Evolutionary conservation across 2,329 filamentous ascomycete species (phyloP).

Genomic region (Coleophoma cylindrospora): DNA sequence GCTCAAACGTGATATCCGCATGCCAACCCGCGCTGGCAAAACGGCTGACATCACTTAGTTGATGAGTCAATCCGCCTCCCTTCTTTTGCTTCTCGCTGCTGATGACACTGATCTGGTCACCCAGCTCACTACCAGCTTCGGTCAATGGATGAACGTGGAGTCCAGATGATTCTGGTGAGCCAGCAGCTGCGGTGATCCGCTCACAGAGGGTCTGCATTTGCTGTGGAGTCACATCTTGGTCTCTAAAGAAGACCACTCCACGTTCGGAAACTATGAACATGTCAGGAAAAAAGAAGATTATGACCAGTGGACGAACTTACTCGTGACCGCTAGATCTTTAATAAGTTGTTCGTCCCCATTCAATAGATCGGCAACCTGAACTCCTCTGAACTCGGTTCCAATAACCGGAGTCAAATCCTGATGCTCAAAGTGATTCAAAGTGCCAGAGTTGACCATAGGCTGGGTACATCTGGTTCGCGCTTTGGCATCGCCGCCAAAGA

Average conservation of each 20-base stretch:
- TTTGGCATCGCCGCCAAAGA: conserved; percentile 3
- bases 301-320: conserved; percentile 22
- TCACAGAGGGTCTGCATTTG: conserved; percentile 39
- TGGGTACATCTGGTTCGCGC: conserved; percentile 2
- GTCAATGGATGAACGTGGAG: conserved; percentile 50
- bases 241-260: conserved; percentile 49
- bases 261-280: conserved; percentile 60
- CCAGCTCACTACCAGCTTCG: conserved; percentile 45
- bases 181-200: conserved; percentile 35
- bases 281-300: conserved; percentile 16
- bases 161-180: conserved; percentile 32
- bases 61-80: conserved; percentile 34
- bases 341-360: conserved; percentile 48
- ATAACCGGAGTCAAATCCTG: conserved; percentile 16
- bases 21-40: conserved; percentile 46
- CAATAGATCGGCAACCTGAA: conserved; percentile 56
- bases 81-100: conserved; percentile 35
- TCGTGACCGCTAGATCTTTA: conserved; percentile 48
- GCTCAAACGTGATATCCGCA: conserved; percentile 49
- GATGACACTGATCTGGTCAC: conserved; percentile 52
- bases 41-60: conserved; percentile 44
- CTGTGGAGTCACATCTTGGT: conserved; percentile 40
- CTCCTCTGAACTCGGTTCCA: conserved; percentile 52
- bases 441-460: conserved; percentile 21
- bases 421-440: conserved; percentile 13